Conservation (phyloP, 352 stramenopile genomes). For the Globisporangium carolinianum region DNA sequence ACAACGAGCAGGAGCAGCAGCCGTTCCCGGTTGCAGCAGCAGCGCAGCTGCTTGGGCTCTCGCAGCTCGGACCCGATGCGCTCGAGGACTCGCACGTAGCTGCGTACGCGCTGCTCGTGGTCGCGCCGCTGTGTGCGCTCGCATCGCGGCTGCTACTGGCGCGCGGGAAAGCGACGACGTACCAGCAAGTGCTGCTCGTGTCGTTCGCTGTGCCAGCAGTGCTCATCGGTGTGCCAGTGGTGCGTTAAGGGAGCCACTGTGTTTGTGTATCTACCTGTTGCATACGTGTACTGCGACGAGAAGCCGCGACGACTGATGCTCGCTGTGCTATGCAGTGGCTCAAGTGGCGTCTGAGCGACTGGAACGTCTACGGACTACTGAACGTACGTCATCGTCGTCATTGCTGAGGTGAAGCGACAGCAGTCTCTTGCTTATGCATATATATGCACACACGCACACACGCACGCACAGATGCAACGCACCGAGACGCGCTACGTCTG, state of each 20-base stretch:
- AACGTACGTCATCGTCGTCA: conserved; percentile 7
- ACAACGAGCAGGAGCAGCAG: not conserved
- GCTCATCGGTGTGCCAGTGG: conserved; percentile 31
- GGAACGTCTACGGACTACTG: conserved; percentile 20
- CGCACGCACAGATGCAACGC: conserved; percentile 35
- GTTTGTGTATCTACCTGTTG: not conserved
- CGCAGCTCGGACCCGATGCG: conserved; percentile 38
- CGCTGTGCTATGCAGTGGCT: conserved; percentile 13
- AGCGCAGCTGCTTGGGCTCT: conserved; percentile 19
- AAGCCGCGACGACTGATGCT: not conserved
- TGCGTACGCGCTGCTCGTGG: conserved; percentile 37
- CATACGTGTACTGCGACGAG: too few relatives aligned
- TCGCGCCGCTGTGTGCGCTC: conserved; percentile 30
- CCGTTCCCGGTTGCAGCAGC: not conserved
- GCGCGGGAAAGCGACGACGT: conserved; percentile 37
- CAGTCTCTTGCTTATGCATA: not conserved
- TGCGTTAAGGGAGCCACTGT: conserved; percentile 7
- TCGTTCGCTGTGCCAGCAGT: conserved; percentile 35
- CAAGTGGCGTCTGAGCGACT: conserved; percentile 14
- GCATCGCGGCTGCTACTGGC: conserved; percentile 25
- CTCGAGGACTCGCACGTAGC: conserved; percentile 34
- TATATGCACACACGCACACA: conserved; percentile 7
- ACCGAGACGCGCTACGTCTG: conserved; percentile 40
- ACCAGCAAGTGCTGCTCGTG: conserved; percentile 29
- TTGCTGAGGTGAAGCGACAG: not conserved